These are phyloP conservation scores for Prinsepia uniflora DNA, from an alignment of 306 rosid species.

Conservation along the genomic window DNA sequence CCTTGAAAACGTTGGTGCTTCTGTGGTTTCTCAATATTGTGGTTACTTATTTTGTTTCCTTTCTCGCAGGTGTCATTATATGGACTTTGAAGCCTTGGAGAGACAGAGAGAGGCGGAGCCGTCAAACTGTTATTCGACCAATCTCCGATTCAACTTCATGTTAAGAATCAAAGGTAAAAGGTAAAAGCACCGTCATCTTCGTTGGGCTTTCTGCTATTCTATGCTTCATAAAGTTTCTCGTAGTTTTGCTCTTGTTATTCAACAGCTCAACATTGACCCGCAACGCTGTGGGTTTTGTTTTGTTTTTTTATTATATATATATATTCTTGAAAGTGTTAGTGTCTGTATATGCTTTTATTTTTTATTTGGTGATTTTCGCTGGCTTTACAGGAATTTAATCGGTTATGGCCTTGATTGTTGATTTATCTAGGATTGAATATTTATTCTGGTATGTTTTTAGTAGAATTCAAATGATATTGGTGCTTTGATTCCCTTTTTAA, in stretches of 20 bases:
- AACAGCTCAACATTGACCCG: constrained; percentile 81
- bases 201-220: constrained; percentile 80
- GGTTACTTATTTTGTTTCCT: too few relatives aligned
- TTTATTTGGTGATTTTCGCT: too few relatives aligned
- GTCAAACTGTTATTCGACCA: too few relatives aligned
- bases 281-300: constrained; percentile 62
- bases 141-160: too few relatives aligned
- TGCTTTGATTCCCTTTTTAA: not conserved
- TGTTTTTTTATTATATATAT: not conserved
- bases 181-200: too few relatives aligned
- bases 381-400: too few relatives aligned
- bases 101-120: too few relatives aligned
- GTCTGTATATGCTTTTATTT: not conserved
- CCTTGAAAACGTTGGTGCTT: too few relatives aligned
- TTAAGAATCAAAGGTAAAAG: too few relatives aligned
- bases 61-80: too few relatives aligned
- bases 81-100: too few relatives aligned
- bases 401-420: not conserved
- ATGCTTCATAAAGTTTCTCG: constrained; percentile 95
- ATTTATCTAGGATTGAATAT: not conserved
- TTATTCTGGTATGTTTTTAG: not conserved
- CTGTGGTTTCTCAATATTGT: too few relatives aligned
- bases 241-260: constrained; percentile 88
- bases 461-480: not conserved
- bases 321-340: not conserved